Conservation (phyloP, 2,329 filamentous ascomycete species). For the Penicillium paneum region DNA sequence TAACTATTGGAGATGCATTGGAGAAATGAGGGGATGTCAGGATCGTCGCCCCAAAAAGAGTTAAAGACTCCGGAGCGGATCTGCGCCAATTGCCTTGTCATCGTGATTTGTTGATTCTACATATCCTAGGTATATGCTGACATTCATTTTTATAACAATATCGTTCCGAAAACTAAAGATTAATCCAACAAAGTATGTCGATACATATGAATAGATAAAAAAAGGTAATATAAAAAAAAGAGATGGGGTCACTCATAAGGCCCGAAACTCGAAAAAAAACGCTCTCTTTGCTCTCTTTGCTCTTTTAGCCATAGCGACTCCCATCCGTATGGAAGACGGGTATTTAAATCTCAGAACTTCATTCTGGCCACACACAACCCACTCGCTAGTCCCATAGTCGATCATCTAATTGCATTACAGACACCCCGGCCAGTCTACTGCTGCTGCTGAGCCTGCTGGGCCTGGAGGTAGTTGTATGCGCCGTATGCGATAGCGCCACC, state of each 20-base stretch:
- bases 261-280: conserved; percentile 1
- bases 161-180: neutral
- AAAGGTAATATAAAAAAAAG: neutral
- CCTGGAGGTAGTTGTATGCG: conserved; percentile 80
- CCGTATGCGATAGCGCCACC: conserved; percentile 74
- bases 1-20: neutral
- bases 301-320: conserved; percentile 5
- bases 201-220: neutral
- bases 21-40: neutral
- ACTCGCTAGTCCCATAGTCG: neutral
- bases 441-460: conserved; percentile 28
- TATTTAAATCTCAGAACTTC: neutral
- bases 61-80: neutral
- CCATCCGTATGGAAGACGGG: neutral
- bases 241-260: neutral
- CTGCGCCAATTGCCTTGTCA: neutral
- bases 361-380: neutral
- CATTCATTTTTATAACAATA: neutral
- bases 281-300: conserved; percentile 6
- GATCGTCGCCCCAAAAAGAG: neutral
- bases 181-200: neutral
- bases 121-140: neutral
- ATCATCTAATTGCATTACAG: neutral
- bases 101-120: too few species aligned
- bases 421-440: conserved; percentile 9